Percentiles rank a stretch among this genome's conserved stretches.
phyloP scores from a whole-genome alignment of 2,329 filamentous ascomycete species.

The Aspergillus latus region DNA sequence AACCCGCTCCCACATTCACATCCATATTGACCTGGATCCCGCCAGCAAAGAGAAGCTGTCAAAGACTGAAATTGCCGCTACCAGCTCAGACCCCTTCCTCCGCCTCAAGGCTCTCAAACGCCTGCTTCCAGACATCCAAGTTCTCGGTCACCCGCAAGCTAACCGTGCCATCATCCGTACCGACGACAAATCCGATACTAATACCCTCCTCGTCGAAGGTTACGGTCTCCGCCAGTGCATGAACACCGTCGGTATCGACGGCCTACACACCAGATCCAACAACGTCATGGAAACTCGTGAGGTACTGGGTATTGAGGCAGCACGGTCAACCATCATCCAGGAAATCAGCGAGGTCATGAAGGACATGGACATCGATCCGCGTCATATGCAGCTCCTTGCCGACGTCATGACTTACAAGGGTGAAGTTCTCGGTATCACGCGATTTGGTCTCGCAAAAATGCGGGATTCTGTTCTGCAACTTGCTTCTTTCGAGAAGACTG shows the following conservation, averaged over 20 bases:
- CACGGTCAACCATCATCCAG: constrained; percentile 79
- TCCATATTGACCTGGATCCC: constrained; percentile 60
- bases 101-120: constrained; percentile 84
- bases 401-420: constrained; percentile 99
- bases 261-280: constrained; percentile 73
- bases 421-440: constrained; percentile 92
- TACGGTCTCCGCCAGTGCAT: constrained; percentile 89
- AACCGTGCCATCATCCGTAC: constrained; percentile 86
- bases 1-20: constrained; percentile 61
- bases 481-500: constrained; percentile 96
- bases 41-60: constrained; percentile 35
- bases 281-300: constrained; percentile 85
- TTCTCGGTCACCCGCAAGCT: constrained; percentile 86
- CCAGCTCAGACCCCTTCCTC: constrained; percentile 46
- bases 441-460: constrained; percentile 96
- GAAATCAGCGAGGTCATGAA: constrained; percentile 91
- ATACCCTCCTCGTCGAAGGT: constrained; percentile 83
- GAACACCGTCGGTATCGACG: constrained; percentile 87
- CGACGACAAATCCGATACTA: constrained; percentile 65
- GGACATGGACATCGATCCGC: constrained; percentile 92
- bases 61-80: constrained; percentile 45
- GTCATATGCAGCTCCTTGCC: constrained; percentile 94
- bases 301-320: constrained; percentile 92
- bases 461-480: constrained; percentile 90
- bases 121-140: constrained; percentile 75